Percentiles rank a stretch among this genome's conserved stretches.
phyloP scores from a whole-genome alignment of 306 rosid species.

The Quercus gilva region DNA sequence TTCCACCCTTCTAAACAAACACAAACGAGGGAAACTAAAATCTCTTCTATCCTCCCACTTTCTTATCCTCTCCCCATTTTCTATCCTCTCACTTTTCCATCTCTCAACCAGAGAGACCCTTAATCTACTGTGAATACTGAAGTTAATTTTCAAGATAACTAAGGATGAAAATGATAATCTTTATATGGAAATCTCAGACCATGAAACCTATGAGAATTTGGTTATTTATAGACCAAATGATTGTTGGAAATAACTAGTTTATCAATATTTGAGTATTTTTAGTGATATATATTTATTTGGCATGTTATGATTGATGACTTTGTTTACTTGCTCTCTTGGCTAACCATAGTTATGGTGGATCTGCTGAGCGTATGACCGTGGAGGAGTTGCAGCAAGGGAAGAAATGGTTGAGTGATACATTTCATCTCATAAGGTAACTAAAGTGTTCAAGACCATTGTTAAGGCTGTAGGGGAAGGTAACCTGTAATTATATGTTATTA shows the following conservation, averaged over 20 bases:
- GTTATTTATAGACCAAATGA: background rate
- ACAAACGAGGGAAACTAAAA: no score
- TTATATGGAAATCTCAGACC: background rate
- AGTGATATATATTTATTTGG: conserved; percentile 1
- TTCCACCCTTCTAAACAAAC: no score
- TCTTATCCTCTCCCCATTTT: no score
- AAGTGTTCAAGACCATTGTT: conserved; percentile 10
- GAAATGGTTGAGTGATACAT: conserved; percentile 74
- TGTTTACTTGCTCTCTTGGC: conserved; percentile 24
- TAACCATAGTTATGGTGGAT: conserved; percentile 59
- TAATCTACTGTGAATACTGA: background rate
- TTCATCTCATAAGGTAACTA: conserved; percentile 76
- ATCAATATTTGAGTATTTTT: background rate
- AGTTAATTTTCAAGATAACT: background rate
- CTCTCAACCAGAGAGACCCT: background rate
- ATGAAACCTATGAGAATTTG: background rate
- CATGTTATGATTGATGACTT: conserved; percentile 12
- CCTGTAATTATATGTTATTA: conserved; percentile 1
- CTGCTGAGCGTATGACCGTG: conserved; percentile 58
- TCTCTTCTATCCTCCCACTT: no score
- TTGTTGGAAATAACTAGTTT: background rate
- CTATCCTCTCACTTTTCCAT: no score
- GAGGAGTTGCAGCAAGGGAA: conserved; percentile 81
- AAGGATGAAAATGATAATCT: background rate
- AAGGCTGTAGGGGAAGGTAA: conserved; percentile 1